A percentile compares a stretch with the other conserved stretches of the same genome.
phyloP scores from a whole-genome alignment of 768 basidiomycete species.

The Pleurotus djamor region DNA sequence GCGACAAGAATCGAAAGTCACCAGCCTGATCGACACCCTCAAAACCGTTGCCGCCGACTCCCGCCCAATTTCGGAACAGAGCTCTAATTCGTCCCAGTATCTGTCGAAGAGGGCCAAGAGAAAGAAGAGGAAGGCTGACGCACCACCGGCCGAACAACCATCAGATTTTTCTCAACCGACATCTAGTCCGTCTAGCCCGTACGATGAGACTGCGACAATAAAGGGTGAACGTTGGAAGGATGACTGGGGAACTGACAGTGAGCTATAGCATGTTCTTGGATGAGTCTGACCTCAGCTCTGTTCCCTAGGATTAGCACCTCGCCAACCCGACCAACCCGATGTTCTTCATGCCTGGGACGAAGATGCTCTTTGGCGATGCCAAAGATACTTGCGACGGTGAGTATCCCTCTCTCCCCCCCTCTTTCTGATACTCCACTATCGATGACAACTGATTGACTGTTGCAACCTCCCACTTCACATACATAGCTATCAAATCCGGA shows the following conservation, averaged over 20 bases:
- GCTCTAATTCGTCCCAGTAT: not conserved
- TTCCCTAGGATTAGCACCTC: conserved; percentile 7
- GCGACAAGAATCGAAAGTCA: conserved; percentile 5
- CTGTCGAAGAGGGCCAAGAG: not conserved
- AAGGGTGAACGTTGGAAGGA: not conserved
- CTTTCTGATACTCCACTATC: not conserved
- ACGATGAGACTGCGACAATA: not conserved
- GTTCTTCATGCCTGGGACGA: conserved; percentile 90
- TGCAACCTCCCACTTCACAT: not conserved
- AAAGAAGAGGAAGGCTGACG: not conserved
- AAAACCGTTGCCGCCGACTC: not conserved
- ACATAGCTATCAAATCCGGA: conserved; percentile 58
- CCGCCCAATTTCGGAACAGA: not conserved
- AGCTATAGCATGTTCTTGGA: not conserved
- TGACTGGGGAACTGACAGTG: conserved; percentile 22
- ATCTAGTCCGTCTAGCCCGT: not conserved
- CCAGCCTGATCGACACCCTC: conserved; percentile 8
- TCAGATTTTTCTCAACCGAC: too few species aligned
- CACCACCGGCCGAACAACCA: not conserved
- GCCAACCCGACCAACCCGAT: conserved; percentile 62
- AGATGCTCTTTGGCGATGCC: conserved; percentile 92
- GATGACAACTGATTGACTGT: too few species aligned
- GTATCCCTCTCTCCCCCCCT: conserved; percentile 6
- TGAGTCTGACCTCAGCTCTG: not conserved
- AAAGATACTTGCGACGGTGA: conserved; percentile 87